These are phyloP conservation scores for Cutaneotrichosporon cavernicola DNA, from an alignment of 1,284 basidiomycete species.

Conservation along the genomic window DNA sequence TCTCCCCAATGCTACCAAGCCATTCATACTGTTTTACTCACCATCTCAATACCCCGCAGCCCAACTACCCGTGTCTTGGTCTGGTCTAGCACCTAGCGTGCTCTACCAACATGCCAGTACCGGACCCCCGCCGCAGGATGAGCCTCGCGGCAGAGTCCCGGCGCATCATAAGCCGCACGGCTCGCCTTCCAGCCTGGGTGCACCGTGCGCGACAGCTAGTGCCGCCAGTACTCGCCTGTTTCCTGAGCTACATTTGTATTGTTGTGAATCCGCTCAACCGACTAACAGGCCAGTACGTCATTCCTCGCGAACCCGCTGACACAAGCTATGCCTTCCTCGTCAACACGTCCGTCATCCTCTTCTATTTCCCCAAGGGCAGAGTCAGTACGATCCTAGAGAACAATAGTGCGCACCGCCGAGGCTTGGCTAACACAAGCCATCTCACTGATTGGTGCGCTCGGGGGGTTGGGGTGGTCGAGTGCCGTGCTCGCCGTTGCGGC, in stretches of 20 bases:
- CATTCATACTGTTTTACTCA: neutral
- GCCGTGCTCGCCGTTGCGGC: conserved; percentile 44
- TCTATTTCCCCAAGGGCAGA: conserved; percentile 51
- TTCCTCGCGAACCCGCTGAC: neutral
- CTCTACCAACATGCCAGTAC: neutral
- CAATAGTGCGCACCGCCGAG: conserved; percentile 33
- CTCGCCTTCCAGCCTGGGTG: conserved; percentile 22
- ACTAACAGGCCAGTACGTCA: conserved; percentile 43
- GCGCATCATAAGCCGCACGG: conserved; percentile 8
- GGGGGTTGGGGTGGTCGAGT: conserved; percentile 43
- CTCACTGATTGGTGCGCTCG: conserved; percentile 33
- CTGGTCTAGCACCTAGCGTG: neutral
- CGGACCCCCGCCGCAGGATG: neutral
- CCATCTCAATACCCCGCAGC: neutral
- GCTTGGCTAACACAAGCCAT: conserved; percentile 2
- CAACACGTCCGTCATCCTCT: conserved; percentile 48
- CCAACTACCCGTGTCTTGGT: neutral
- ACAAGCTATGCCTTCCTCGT: conserved; percentile 50
- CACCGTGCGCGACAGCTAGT: conserved; percentile 13
- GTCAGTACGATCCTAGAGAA: conserved; percentile 47
- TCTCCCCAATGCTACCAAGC: neutral
- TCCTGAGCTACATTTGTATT: conserved; percentile 43
- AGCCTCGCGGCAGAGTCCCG: neutral
- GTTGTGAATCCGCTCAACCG: conserved; percentile 37
- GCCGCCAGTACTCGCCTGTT: conserved; percentile 21